Conservation (phyloP, 164 flowering plant species). For the Annona cherimola region DNA sequence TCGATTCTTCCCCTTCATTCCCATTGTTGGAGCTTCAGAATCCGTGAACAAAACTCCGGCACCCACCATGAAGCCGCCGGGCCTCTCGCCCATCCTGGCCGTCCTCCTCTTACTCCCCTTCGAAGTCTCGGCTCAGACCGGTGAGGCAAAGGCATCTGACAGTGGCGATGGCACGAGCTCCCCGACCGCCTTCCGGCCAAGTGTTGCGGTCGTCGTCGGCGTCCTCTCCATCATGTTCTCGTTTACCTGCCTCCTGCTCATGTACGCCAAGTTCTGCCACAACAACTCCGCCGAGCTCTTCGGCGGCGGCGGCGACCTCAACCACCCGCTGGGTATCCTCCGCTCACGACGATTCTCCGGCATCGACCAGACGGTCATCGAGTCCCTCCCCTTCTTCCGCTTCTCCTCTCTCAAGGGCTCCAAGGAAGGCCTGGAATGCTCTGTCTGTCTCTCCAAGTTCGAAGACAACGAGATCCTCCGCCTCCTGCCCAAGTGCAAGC, state of each 20-base stretch:
- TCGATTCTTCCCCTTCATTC: background rate
- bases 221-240: constrained; percentile 56
- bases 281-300: constrained; percentile 2
- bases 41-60: background rate
- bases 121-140: background rate
- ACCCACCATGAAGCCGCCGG: background rate
- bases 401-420: constrained; percentile 75
- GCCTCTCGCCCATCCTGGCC: background rate
- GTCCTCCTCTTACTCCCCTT: constrained; percentile 4
- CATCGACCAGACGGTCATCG: constrained; percentile 62
- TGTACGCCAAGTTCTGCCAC: constrained; percentile 72
- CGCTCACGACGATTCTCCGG: constrained; percentile 44
- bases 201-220: constrained; percentile 70
- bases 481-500: constrained; percentile 75
- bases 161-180: background rate
- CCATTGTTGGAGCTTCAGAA: background rate
- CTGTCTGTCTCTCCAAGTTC: constrained; percentile 75
- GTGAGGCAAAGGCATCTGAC: background rate
- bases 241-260: constrained; percentile 50
- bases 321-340: background rate
- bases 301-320: background rate
- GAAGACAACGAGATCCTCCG: constrained; percentile 70
- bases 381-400: constrained; percentile 79
- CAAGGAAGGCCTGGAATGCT: constrained; percentile 74
- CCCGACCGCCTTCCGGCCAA: constrained; percentile 42